phyloP scores from a whole-genome alignment of 495 filamentous ascomycete species.

The Podospora appendiculata region DNA sequence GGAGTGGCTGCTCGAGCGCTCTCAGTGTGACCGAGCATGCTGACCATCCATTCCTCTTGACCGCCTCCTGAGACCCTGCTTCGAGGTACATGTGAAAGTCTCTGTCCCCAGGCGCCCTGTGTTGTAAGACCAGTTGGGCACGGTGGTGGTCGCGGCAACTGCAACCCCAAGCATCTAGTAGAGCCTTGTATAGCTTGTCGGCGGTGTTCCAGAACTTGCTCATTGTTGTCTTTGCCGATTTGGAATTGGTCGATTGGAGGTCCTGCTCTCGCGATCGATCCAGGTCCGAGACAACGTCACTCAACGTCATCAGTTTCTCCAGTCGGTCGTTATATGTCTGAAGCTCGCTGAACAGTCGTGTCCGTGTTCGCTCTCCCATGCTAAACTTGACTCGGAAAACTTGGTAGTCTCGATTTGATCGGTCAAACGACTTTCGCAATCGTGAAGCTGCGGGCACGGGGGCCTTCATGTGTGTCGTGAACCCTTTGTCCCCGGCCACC shows the following conservation, averaged over 20 bases:
- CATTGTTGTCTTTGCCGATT: not conserved
- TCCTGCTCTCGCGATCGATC: not conserved
- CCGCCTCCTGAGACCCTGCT: too few species aligned
- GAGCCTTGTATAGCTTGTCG: not conserved
- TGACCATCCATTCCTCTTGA: too few species aligned
- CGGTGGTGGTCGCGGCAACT: too few species aligned
- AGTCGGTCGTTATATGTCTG: not conserved
- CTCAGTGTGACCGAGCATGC: too few species aligned
- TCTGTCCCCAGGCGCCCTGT: too few species aligned
- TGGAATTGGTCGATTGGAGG: not conserved
- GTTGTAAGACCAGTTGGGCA: too few species aligned
- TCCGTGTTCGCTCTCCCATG: not conserved
- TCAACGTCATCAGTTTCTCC: not conserved
- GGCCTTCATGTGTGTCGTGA: too few species aligned
- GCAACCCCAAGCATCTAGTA: too few species aligned
- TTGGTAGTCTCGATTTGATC: not conserved
- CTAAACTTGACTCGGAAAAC: not conserved
- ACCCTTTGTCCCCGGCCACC: not conserved
- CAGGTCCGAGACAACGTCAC: not conserved
- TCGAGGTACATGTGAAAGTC: too few species aligned
- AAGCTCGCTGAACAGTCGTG: not conserved
- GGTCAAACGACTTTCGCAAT: too few species aligned
- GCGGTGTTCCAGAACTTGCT: conserved; percentile 1
- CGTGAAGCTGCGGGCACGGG: too few species aligned
- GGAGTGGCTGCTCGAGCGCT: too few species aligned